Base-by-base conservation (phyloP, 805 yeast species). In the Ogataea wickerhamii region DNA sequence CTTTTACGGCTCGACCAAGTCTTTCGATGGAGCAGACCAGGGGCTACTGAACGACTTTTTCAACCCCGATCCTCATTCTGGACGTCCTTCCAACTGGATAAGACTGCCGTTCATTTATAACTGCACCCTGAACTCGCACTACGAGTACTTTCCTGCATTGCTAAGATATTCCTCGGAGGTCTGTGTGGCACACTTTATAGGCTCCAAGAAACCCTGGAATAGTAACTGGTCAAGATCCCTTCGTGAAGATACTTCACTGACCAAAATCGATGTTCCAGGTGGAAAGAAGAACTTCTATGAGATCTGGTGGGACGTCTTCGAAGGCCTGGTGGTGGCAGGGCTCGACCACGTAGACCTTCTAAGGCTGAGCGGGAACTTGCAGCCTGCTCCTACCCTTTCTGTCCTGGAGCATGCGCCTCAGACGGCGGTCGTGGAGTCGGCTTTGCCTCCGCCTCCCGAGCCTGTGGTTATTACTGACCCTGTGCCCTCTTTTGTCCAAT, bases 21-120 rank as follows among this genome's bases (percentile, higher is more conserved):
- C 64, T 3, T 85, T 87, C 50, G 97, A 88, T 61, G 95, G 95
- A 28, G 91, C 95, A 2, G 97, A 88, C 61, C 97, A 88, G 60
- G 97, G 97, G 10, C 67, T 88, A 25, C 67, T 88, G 45, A 88
- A 88, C 60, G 85, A 84, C 53, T 82, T 74, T 52, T 87, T 85
- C 56, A 71, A 48, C 32, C 48, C 51, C 34, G 41, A 37, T 40
- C 49, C 53, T 8, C 37, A 41, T 36, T 28, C 28, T 12, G 58
- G 62, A 6, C 40, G 38, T 2, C 18, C 18, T 10, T 38, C 40
- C 7, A 42, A 48, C 37, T 89, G 97, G 96, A 60, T 68, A 22
- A 71, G 76, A 32, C 63, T 93, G 33, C 89, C 97, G 2, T 91
- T 89, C 51, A 50, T 76, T 32, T 91, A 78, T 67, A 91, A 91